A percentile compares a stretch with the other conserved stretches of the same genome.
Evolutionary conservation across 2,329 filamentous ascomycete genomes (phyloP).

Genomic region (Kalmusia sp.): DNA sequence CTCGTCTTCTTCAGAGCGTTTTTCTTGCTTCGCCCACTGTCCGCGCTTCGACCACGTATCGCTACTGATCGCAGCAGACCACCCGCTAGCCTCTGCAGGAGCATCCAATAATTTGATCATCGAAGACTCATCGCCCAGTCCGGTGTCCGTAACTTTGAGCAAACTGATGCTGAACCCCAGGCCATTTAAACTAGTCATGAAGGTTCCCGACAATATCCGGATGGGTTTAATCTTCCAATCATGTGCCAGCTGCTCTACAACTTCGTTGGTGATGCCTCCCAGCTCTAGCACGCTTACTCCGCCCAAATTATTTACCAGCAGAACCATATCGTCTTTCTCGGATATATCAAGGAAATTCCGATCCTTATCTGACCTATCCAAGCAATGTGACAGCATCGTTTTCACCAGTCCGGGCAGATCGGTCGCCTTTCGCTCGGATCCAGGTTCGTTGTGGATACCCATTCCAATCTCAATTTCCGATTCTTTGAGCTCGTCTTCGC

Average conservation of each 20-base stretch:
- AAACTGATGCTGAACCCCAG: conserved; percentile 75
- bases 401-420: conserved; percentile 55
- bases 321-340: conserved; percentile 67
- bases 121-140: conserved; percentile 62
- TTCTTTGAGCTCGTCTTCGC: conserved; percentile 64
- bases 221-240: conserved; percentile 67
- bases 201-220: conserved; percentile 69
- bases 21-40: conserved; percentile 50
- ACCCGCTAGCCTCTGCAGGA: conserved; percentile 71
- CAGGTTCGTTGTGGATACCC: conserved; percentile 76
- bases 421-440: conserved; percentile 49
- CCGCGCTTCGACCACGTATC: conserved; percentile 64
- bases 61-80: conserved; percentile 66
- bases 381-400: conserved; percentile 70
- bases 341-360: conserved; percentile 72
- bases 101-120: conserved; percentile 74
- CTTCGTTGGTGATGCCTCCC: conserved; percentile 74
- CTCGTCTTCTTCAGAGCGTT: conserved; percentile 50
- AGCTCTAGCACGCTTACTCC: conserved; percentile 76
- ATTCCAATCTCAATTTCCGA: conserved; percentile 73
- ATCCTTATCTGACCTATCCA: conserved; percentile 70
- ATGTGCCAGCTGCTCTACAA: conserved; percentile 65
- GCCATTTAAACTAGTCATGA: conserved; percentile 76
- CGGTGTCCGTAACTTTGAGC: conserved; percentile 68
- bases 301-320: conserved; percentile 78